Evolutionary conservation across 352 stramenopile species (phyloP), one percentile per base, ranked within the genome.

Genomic region (Globisporangium cylindrosporum): DNA sequence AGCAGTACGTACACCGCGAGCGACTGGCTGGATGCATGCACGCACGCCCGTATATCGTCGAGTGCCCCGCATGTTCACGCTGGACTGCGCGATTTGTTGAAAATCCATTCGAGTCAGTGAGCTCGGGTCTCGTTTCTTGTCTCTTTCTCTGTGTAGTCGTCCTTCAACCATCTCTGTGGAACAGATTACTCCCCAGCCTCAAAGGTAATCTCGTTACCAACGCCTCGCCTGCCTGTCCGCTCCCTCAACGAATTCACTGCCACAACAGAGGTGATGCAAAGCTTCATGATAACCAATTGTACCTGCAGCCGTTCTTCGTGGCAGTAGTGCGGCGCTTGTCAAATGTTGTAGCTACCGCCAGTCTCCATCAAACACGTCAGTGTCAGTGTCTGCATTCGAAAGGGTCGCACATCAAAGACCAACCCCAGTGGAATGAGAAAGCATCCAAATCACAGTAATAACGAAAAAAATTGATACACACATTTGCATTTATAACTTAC

Each of bases 401-500:
- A 24, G 43, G 43, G 22, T 51, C 43, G 18, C 38, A 46, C 14
- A 20, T 4, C 38, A 5, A 14, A 20, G 14, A 7, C 4, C 25
- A 59, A 38, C 14, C 8, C 49, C 48, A 55, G 27, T 9, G 49
- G 2, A 57, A 27, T 27, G 20, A 32, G 34, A 25, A 10, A 18
- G 15, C 12, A 59, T n/a, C 3, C 55, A 25, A 46, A 60, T 20
- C 48, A 27, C 29, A 61, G 18, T 27, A 41, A 41, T 18, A 22
- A 59, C 22, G 36, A 61, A 10, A 22, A 59, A 41, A 61, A 61
- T 36, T n/a, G 55, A 61, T 29, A 61, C 55, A 60, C 27, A 48
- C 55, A 61, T 48, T 61, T 61, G 55, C 55, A 61, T 61, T 61
- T 61, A 61, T 61, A 61, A 61, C 55, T 61, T 61, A 61, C 55